phyloP scores from a whole-genome alignment of 1,139 yeast species.

The Pichia norvegensis region DNA sequence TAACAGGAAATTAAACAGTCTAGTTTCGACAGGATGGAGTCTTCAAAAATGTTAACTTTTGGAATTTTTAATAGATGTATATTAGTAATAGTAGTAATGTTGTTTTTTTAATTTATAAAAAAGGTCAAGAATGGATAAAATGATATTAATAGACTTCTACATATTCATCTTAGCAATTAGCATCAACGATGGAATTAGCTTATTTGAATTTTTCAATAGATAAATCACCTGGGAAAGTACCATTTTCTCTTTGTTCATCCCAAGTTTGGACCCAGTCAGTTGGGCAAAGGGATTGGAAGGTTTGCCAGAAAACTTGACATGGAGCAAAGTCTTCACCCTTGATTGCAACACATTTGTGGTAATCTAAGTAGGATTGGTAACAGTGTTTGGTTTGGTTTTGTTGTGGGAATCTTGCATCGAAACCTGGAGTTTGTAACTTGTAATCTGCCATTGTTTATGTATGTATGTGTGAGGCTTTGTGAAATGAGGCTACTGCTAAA shows the following conservation, averaged over 20 bases:
- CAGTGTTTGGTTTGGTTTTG: constrained; percentile 97
- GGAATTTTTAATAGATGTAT: neutral
- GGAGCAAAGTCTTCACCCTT: constrained; percentile 99
- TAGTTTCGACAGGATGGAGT: constrained; percentile 16
- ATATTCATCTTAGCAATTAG: neutral
- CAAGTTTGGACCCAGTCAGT: constrained; percentile 87
- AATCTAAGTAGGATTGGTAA: constrained; percentile 96
- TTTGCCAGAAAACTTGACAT: constrained; percentile 88
- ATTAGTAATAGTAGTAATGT: neutral
- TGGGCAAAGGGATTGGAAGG: constrained; percentile 89
- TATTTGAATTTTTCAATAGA: constrained; percentile 27
- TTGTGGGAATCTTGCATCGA: constrained; percentile 92
- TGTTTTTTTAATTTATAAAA: neutral
- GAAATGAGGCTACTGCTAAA: neutral
- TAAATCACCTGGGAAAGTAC: constrained; percentile 62
- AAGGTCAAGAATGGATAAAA: neutral
- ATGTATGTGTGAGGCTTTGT: constrained; percentile 5
- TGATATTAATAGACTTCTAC: neutral
- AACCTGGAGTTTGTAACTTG: constrained; percentile 70
- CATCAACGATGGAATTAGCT: neutral
- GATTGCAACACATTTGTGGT: constrained; percentile 92
- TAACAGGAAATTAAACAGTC: constrained; percentile 8
- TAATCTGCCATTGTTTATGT: constrained; percentile 30
- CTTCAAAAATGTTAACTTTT: constrained; percentile 5
- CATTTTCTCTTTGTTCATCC: constrained; percentile 86